Conservation (phyloP, 495 filamentous ascomycete species). For the Penicillium diatomitis region DNA sequence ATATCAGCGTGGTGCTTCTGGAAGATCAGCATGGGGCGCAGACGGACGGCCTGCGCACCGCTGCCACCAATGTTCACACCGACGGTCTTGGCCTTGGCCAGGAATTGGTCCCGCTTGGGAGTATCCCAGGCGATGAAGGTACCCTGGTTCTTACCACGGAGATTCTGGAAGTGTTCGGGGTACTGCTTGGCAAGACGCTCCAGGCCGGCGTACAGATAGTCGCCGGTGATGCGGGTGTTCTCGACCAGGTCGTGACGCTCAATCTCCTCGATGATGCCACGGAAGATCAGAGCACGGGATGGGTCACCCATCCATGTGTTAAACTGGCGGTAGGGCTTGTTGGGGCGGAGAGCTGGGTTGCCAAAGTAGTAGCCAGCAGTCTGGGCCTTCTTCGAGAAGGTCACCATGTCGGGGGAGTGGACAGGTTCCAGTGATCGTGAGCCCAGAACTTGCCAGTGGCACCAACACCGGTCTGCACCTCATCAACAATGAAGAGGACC, state of each 20-base stretch:
- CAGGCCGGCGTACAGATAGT: constrained; percentile 71
- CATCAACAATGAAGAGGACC: constrained; percentile 92
- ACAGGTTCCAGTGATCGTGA: constrained; percentile 91
- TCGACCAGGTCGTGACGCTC: constrained; percentile 69
- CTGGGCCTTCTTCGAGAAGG: constrained; percentile 98
- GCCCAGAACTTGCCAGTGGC: constrained; percentile 96
- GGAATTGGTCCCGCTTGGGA: constrained; percentile 73
- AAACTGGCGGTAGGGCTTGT: constrained; percentile 98
- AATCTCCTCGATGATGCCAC: constrained; percentile 84
- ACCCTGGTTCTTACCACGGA: constrained; percentile 88
- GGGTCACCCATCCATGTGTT: constrained; percentile 99
- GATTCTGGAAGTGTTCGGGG: constrained; percentile 77
- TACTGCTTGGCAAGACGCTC: constrained; percentile 61
- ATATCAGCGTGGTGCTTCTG: constrained; percentile 80
- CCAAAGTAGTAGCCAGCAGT: constrained; percentile 96
- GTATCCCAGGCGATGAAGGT: constrained; percentile 97
- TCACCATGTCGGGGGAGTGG: constrained; percentile 89
- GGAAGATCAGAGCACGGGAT: constrained; percentile 79
- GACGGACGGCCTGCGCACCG: constrained; percentile 67
- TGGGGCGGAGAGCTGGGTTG: constrained; percentile 78
- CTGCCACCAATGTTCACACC: constrained; percentile 93
- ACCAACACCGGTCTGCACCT: constrained; percentile 96
- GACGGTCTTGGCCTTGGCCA: constrained; percentile 61
- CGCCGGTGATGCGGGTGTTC: constrained; percentile 72
- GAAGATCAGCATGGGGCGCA: constrained; percentile 95